These are phyloP conservation scores for Luzula sylvatica DNA, from an alignment of 176 grass and related monocot species.

Conservation along the genomic window DNA sequence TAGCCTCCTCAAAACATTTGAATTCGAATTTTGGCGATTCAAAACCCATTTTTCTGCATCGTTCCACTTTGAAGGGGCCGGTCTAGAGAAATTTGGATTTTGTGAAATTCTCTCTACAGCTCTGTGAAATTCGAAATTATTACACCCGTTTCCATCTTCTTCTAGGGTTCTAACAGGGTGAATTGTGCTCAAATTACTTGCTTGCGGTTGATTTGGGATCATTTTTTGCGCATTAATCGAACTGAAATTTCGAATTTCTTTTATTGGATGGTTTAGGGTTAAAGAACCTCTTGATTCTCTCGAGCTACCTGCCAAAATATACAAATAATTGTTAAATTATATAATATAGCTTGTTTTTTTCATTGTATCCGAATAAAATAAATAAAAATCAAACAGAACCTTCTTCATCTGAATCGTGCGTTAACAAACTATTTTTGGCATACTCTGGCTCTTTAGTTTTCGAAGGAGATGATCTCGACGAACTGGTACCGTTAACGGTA, in stretches of 20 bases:
- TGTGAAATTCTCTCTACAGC: slow-evolving; percentile 29
- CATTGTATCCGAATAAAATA: neutral
- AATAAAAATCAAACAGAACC: slow-evolving; percentile 23
- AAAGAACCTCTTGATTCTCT: slow-evolving; percentile 29
- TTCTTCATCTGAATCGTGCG: slow-evolving; percentile 54
- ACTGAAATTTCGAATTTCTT: slow-evolving; percentile 13
- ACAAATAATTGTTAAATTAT: neutral
- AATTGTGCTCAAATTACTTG: slow-evolving; percentile 58
- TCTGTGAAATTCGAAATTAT: slow-evolving; percentile 78
- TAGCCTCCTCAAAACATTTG: slow-evolving; percentile 24
- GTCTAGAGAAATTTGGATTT: slow-evolving; percentile 49
- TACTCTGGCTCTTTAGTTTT: slow-evolving; percentile 42
- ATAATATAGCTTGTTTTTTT: slow-evolving; percentile 12
- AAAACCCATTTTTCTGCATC: slow-evolving; percentile 97
- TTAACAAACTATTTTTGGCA: slow-evolving; percentile 49
- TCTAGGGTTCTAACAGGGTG: slow-evolving; percentile 53
- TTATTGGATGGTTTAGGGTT: slow-evolving; percentile 13
- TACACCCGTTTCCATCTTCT: slow-evolving; percentile 46
- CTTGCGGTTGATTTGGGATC: slow-evolving; percentile 28
- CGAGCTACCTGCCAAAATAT: slow-evolving; percentile 40
- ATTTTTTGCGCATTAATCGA: slow-evolving; percentile 29
- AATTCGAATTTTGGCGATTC: slow-evolving; percentile 52
- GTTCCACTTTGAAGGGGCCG: slow-evolving; percentile 81
- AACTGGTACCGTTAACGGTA: slow-evolving; percentile 45
- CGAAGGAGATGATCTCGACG: slow-evolving; percentile 48